These are phyloP conservation scores for Mallotus repandus DNA, from an alignment of 441 rosid genomes.

Conservation along the genomic window DNA sequence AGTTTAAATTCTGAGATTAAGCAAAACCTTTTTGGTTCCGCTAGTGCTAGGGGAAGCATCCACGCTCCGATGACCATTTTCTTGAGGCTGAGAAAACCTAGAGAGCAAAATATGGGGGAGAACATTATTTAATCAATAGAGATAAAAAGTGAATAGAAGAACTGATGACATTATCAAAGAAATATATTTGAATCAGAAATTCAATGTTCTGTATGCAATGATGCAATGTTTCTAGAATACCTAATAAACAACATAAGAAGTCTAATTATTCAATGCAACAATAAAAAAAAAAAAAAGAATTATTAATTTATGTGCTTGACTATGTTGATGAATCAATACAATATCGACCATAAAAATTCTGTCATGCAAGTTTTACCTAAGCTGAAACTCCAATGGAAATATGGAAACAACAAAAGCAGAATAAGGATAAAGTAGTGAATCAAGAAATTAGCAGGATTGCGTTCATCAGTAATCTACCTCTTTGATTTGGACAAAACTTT, in stretches of 20 bases:
- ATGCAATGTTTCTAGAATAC: not conserved
- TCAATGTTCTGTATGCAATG: not conserved
- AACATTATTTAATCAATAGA: conserved; percentile 9
- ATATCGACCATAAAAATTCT: too few species aligned
- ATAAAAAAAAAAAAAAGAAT: not conserved
- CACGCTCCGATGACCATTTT: conserved; percentile 35
- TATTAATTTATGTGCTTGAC: not conserved
- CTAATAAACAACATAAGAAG: too few species aligned
- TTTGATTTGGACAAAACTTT: conserved; percentile 19
- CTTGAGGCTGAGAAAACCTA: conserved; percentile 46
- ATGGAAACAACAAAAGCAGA: conserved; percentile 1
- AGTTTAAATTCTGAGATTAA: conserved; percentile 4
- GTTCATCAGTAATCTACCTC: conserved; percentile 16
- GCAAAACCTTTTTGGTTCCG: conserved; percentile 60
- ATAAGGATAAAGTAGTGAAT: not conserved
- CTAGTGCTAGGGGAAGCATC: conserved; percentile 36
- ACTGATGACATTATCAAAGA: not conserved
- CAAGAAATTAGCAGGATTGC: not conserved
- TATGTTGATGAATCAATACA: not conserved
- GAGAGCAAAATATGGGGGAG: conserved; percentile 20
- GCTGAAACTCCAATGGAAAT: not conserved
- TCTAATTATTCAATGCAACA: not conserved
- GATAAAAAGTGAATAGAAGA: not conserved
- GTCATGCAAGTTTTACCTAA: too few species aligned
- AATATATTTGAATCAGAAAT: not conserved